Evolutionary conservation across 2,329 filamentous ascomycete genomes (phyloP), one percentile per base, ranked within the genome.

Genomic region (Chrysoporthe deuterocubensis): DNA sequence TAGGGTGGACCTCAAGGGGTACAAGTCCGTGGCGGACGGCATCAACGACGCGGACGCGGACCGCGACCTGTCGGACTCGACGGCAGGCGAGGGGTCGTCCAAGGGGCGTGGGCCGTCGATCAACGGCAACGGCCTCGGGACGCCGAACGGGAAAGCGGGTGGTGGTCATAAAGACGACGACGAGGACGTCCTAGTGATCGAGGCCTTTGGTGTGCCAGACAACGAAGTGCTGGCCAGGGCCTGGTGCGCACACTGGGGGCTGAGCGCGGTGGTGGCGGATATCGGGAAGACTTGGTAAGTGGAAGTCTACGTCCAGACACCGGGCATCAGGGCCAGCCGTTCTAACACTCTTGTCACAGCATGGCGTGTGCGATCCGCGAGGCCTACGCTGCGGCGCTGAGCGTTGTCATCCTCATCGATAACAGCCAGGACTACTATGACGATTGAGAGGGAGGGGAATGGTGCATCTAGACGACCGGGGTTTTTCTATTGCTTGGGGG

Each of bases 191-290:
- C 81, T 94, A 9, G 89, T 90, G 4, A 84, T 93, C 16, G 90
- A 93, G 78, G 89, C 90, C 0, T 89, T 92, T 75, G 91, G 91
- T 0, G 90, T 91, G 32, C 82, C 82, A 61, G 91, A 93, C 76
- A 93, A 93, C 72, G 91, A 93, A 77, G 91, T 93, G 4, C 84
- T 94, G 73, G 91, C 89, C 1, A 82, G 91, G 70, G 90, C 91
- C 7, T 94, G 91, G 91, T 93, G 91, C 76, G 86, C 90, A 66
- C 89, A 92, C 73, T 92, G 90, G 86, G 91, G 91, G 2, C 78
- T 92, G 73, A 89, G 85, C 74, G 91, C 91, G 0, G 80, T 94
- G 21, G 85, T 93, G 67, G 90, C 90, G 9, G 89, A 93, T 76
- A 76, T 92, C 64, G 81, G 85, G 68, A 87, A 84, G 79, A 93